Evolutionary conservation across 2,329 filamentous ascomycete genomes (phyloP).

Genomic region (Ceratocystis destructans): DNA sequence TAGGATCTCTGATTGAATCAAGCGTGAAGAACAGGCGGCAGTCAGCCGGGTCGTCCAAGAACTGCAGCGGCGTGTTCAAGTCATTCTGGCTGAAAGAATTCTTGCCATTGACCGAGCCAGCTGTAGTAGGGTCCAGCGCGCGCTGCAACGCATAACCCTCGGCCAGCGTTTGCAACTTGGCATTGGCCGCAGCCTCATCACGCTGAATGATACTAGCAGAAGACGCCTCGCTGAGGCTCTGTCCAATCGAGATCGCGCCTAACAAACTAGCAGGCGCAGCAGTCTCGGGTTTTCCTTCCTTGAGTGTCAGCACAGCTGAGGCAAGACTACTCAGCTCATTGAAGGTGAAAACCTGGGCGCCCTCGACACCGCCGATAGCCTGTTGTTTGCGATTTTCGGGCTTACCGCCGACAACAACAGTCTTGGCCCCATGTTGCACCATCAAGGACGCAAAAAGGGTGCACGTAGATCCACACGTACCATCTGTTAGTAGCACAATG

Average conservation of each 20-base stretch:
- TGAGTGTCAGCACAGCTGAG: constrained; percentile 23
- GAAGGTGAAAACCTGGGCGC: constrained; percentile 19
- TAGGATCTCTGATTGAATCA: constrained; percentile 37
- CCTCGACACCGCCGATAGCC: constrained; percentile 49
- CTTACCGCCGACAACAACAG: constrained; percentile 46
- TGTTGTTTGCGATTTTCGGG: constrained; percentile 43
- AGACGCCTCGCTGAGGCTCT: neutral
- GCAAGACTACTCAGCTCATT: constrained; percentile 24
- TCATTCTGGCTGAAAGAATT: constrained; percentile 22
- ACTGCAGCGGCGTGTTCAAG: constrained; percentile 37
- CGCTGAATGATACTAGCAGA: neutral
- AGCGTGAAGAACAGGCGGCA: constrained; percentile 47
- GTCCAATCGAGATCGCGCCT: neutral
- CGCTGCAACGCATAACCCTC: constrained; percentile 27
- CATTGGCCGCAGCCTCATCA: constrained; percentile 15
- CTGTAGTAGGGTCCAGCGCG: constrained; percentile 20
- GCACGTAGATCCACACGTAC: constrained; percentile 22
- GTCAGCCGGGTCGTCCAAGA: constrained; percentile 45
- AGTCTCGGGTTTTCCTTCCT: constrained; percentile 18
- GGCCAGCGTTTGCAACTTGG: constrained; percentile 25
- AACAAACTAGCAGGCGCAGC: neutral
- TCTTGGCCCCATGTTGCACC: constrained; percentile 26
- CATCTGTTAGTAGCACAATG: constrained; percentile 22
- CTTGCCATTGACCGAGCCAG: constrained; percentile 22
- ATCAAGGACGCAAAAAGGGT: constrained; percentile 32